Conservation (phyloP, 169 alveolate genomes). For the Eimeria acervulina region DNA sequence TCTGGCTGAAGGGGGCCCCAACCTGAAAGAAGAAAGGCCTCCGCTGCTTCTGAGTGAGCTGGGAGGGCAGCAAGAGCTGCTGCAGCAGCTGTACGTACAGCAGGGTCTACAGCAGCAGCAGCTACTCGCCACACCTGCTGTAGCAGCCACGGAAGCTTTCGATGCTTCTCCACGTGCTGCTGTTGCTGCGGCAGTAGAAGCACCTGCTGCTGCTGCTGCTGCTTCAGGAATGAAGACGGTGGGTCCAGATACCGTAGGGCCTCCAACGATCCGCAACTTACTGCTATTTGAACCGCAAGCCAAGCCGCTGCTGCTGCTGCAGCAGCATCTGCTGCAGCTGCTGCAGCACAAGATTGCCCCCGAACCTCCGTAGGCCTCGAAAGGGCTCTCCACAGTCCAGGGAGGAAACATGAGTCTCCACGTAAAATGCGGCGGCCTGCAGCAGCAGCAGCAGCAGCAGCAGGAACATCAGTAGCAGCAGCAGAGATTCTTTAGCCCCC, state of each 20-base stretch:
- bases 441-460: not conserved
- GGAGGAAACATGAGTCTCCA: not conserved
- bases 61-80: conserved; percentile 43
- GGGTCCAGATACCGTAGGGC: not conserved
- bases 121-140: conserved; percentile 18
- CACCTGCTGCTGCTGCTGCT: not conserved
- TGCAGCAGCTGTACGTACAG: conserved; percentile 18
- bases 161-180: not conserved
- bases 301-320: not conserved
- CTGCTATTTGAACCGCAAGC: conserved; percentile 20
- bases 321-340: not conserved
- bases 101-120: conserved; percentile 36
- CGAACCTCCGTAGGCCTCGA: not conserved
- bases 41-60: not conserved
- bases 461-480: not conserved
- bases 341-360: not conserved
- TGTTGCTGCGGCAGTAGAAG: not conserved
- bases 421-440: conserved; percentile 15
- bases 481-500: not conserved
- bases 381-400: conserved; percentile 10
- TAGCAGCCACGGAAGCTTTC: conserved; percentile 23
- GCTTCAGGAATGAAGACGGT: not conserved
- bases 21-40: not conserved
- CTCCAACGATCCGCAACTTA: conserved; percentile 33
- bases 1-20: conserved; percentile 28